Base-by-base conservation (phyloP, 2,329 filamentous ascomycete species). In the Clarireedia sp. region DNA sequence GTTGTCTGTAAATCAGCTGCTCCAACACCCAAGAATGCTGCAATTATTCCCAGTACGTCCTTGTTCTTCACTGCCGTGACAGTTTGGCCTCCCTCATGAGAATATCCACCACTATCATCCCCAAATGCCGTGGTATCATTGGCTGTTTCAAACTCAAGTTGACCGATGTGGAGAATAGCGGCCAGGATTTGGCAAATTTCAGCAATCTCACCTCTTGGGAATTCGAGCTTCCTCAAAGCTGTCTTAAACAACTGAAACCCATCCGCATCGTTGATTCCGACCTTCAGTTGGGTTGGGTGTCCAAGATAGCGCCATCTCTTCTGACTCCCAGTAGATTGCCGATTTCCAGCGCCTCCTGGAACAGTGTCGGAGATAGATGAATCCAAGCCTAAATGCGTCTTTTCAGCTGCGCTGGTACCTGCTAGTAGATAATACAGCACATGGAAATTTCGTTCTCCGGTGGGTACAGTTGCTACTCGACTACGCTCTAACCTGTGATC, bases 181-280 rank as follows among this genome's bases (percentile, higher is more conserved):
- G 94, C 94, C 52, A 99, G 77, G 48, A 97, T 81, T 74, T 99
- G 94, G 71, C 94, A 99, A 55, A 99, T 91, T 69, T 96, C 92
- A 40, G 94, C 94, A 67, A 99, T 96, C 66, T 96, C 94, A 58
- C 86, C 85, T 54, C 91, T 82, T 3, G 92, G 88, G 61, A 99
- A 97, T 71, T 97, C 94, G 14, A 99, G 80, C 71, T 95, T 96
- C 61, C 91, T 82, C 48, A 99, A 75, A 1, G 94, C 94, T 1
- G 89, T 96, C 76, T 97, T 97, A 79, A 99, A 97, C 52, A 97
- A 86, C 68, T 95, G 89, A 71, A 99, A 99, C 4, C 92, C 94
- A 67, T 96, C 91, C 1, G 86, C 79, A 67, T 99, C 94, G 66
- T 99, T 96, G 69, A 99, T 91, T 56, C 94, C 94, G 26, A 97